phyloP scores from a whole-genome alignment of 2,329 filamentous ascomycete species.

The Alternaria consortialis region DNA sequence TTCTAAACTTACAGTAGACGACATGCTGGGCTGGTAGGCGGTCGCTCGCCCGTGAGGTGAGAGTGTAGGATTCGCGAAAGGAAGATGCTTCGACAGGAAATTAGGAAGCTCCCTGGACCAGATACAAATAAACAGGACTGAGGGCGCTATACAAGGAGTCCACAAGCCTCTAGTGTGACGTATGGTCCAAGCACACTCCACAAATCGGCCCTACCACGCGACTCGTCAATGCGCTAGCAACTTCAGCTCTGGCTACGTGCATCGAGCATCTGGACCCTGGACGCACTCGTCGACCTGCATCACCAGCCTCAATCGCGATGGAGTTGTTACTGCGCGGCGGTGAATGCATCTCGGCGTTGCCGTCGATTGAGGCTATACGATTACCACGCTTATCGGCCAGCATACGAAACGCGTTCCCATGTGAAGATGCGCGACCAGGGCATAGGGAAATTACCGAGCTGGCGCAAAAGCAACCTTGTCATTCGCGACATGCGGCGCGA shows the following conservation, averaged over 20 bases:
- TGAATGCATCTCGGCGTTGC: slow-evolving; percentile 19
- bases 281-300: slow-evolving; percentile 8
- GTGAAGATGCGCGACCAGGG: slow-evolving; percentile 13
- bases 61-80: slow-evolving; percentile 7
- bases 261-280: slow-evolving; percentile 25
- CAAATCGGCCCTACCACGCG: slow-evolving; percentile 22
- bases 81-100: slow-evolving; percentile 12
- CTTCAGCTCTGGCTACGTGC: slow-evolving; percentile 13
- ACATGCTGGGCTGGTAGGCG: slow-evolving; percentile 31
- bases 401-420: slow-evolving; percentile 14
- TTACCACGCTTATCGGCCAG: neutral
- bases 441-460: slow-evolving; percentile 9
- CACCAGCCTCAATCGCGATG: slow-evolving; percentile 24
- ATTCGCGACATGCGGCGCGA: slow-evolving; percentile 17
- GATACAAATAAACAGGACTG: slow-evolving; percentile 31
- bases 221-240: slow-evolving; percentile 11
- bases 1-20: slow-evolving; percentile 27
- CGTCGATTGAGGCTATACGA: slow-evolving; percentile 15
- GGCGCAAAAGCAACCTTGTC: slow-evolving; percentile 16
- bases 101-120: slow-evolving; percentile 18
- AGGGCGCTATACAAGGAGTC: slow-evolving; percentile 28
- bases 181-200: slow-evolving; percentile 24
- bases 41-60: slow-evolving; percentile 16
- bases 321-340: slow-evolving; percentile 1
- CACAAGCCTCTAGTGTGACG: slow-evolving; percentile 26